Base-by-base conservation (phyloP, 2,329 filamentous ascomycete genomes). In the Pyricularia grisea region DNA sequence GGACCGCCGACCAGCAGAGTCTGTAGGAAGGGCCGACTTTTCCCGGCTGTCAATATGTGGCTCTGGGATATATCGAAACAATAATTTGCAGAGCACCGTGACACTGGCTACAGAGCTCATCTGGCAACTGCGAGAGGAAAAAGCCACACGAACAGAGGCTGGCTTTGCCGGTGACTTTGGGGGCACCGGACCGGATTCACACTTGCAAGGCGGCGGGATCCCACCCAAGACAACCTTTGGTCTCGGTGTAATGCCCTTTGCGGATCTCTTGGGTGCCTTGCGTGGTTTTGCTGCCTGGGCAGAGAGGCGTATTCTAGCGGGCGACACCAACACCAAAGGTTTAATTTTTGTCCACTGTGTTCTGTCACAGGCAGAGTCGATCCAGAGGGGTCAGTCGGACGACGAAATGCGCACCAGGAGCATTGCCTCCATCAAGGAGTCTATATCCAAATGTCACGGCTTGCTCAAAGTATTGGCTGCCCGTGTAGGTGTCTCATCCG, bases 81-180 rank as follows among this genome's bases (percentile, higher is more conserved):
- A 82, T 0, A 76, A 79, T 0, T 74, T 77, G 2, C 78, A 83
- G 68, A 77, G 77, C 0, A 74, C 80, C 1, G 78, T 83, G 67
- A 79, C 80, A 0, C 75, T 86, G 9, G 78, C 77, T 28, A 73
- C 83, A 5, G 84, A 87, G 71, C 77, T 85, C 3, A 73, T 83
- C 58, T 77, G 80, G 72, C 79, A 81, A 71, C 78, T 80, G 5
- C 77, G 81, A 63, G 83, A 83, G 65, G 79, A 81, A 68, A 74
- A 74, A 20, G 71, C 73, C 1, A 73, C 74, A n/a, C 71, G 73
- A 4, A 71, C 73, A 27, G 73, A 72, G 14, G 28, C 20, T 6
- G 25, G 70, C 64, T 67, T 73, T 23, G 71, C 23, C 17, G 27
- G 25, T 12, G 61, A 60, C n/a, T 27, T 42, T n/a, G 30, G 14